Evolutionary conservation across 1,284 basidiomycete species (phyloP), one percentile per base, ranked within the genome.

Genomic region (Ustilago loliicola): DNA sequence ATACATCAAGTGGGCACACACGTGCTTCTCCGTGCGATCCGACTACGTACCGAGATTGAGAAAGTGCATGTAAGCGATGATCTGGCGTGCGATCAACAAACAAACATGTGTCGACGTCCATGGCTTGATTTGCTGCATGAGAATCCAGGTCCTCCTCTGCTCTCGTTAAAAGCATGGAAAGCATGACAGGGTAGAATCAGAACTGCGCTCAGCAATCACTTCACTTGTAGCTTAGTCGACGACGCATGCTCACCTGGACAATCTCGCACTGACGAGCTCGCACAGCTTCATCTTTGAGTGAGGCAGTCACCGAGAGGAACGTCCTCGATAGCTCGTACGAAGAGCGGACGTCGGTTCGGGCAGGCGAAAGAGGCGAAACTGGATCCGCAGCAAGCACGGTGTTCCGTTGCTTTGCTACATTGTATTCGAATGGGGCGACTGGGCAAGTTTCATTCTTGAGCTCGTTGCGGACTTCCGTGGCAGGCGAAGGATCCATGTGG

Each of bases 1-100:
- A 62, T 10, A 23, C 29, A 40, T 54, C 52, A 29, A 30, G 27
- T 29, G 38, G 9, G 23, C 23, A 17, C 9, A 15, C 25, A 2
- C 17, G 36, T 19, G 4, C 34, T 17, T 55, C 30, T n/a, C 11
- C 27, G 19, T 19, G 42, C 3, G 11, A 3, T 29, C 1, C 30
- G 34, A 19, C 29, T 27, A 61, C 62, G 15, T 56, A 72, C 69
- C 63, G 9, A 61, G 36, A 34, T 72, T 65, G 51, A 72, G 34
- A 27, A 72, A 72, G 40, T 47, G 63, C 15, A 72, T 50, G 23
- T 72, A 62, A 2, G 69, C 63, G 2, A 58, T 25, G 23, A 66
- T 59, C 51, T 72, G 69, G 17, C 29, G 52, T 30, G 57, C 69
- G 27, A 72, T 50, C 38, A 53, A 30, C 30, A 19, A 52, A 29